A percentile compares a stretch with the other conserved stretches of the same genome.
Conservation (phyloP, 148 eudicot genomes). For the Fagopyrum tataricum region DNA sequence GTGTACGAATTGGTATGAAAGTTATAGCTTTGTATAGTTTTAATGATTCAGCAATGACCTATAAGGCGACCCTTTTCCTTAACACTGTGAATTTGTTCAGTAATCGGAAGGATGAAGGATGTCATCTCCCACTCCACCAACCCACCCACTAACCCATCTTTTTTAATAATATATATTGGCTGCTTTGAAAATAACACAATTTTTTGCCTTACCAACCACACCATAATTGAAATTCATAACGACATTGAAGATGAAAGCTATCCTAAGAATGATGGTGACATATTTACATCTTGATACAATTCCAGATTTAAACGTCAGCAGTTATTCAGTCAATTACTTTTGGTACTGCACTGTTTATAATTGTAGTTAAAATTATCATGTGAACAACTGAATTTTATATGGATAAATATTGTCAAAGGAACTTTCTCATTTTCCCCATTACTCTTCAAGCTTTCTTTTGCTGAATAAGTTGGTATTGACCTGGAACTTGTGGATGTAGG, state of each 20-base stretch:
- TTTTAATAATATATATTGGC: background rate
- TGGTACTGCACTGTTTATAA: background rate
- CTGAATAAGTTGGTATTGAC: background rate
- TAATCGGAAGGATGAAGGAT: background rate
- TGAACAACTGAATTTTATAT: background rate
- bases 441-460: background rate
- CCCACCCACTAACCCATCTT: background rate
- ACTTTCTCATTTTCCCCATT: background rate
- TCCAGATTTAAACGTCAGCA: background rate
- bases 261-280: background rate
- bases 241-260: background rate
- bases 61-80: background rate
- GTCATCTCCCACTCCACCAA: background rate
- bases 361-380: background rate
- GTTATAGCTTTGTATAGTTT: background rate
- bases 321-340: background rate
- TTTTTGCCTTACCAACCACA: background rate
- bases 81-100: background rate
- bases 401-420: background rate
- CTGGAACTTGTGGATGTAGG: conserved; percentile 33
- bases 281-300: background rate
- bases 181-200: background rate
- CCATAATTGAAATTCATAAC: background rate
- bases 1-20: conserved; percentile 83
- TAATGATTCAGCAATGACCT: background rate